These are phyloP conservation scores for Eucalyptus sp. DNA, from an alignment of 345 rosid species.

Conservation along the genomic window DNA sequence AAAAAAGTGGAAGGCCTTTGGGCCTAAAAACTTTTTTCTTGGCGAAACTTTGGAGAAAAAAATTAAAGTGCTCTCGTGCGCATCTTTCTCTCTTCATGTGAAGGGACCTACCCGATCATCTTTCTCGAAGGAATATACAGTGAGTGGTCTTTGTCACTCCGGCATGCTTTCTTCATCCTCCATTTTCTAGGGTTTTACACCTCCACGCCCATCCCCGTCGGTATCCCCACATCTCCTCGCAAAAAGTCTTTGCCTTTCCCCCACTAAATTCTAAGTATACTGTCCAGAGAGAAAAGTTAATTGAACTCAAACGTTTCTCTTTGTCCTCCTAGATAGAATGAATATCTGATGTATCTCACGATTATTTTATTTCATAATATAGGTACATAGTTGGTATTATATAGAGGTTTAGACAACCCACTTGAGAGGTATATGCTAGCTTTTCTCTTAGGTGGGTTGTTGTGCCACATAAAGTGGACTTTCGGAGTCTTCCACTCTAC, in stretches of 20 bases:
- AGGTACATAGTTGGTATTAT: background rate
- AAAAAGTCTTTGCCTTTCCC: background rate
- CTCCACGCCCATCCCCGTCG: background rate
- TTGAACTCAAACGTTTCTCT: background rate
- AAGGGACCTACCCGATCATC: constrained; percentile 11
- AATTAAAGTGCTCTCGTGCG: constrained; percentile 27
- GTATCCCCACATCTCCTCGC: background rate
- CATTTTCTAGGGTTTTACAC: constrained; percentile 36
- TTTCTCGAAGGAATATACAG: constrained; percentile 65
- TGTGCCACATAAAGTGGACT: background rate
- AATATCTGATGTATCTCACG: background rate
- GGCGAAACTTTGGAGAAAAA: background rate
- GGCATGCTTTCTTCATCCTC: constrained; percentile 34
- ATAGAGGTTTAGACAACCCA: background rate
- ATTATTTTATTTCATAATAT: background rate
- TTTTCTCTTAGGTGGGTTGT: background rate
- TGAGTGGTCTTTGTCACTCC: constrained; percentile 43
- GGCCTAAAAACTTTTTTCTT: background rate
- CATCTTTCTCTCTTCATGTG: background rate
- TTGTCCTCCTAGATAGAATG: background rate
- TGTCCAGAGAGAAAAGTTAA: background rate
- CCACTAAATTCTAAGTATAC: background rate
- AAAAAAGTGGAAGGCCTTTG: background rate
- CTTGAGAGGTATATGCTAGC: background rate
- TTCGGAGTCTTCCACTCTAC: background rate